Conservation (phyloP, 495 filamentous ascomycete genomes). For the Annulohypoxylon bovei region DNA sequence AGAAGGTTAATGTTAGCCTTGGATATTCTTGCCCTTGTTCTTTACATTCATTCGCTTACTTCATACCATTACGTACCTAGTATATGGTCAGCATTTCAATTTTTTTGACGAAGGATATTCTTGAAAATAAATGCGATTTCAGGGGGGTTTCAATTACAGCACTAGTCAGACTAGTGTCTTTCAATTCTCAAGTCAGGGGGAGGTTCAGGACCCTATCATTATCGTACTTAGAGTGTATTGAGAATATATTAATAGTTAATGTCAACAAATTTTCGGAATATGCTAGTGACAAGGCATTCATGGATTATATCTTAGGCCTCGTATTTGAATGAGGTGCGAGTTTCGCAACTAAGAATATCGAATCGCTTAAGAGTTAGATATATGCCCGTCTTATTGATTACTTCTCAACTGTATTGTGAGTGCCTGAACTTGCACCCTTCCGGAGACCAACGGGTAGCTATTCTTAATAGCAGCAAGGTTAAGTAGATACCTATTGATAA, state of each 20-base stretch:
- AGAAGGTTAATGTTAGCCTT: neutral
- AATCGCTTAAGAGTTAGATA: too few species aligned
- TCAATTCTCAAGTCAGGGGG: neutral
- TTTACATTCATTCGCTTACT: neutral
- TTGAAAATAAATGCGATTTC: neutral
- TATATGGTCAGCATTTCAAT: neutral
- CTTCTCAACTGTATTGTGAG: too few species aligned
- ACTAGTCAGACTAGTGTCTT: neutral
- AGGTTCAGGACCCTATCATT: neutral
- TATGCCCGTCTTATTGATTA: too few species aligned
- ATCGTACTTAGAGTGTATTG: neutral
- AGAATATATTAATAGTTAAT: neutral
- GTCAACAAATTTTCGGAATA: neutral
- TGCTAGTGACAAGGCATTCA: neutral
- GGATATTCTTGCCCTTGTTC: neutral
- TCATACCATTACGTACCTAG: neutral
- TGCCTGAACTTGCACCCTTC: too few species aligned
- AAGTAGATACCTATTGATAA: too few species aligned
- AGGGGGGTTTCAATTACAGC: neutral
- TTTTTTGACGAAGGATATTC: neutral
- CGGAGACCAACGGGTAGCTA: too few species aligned
- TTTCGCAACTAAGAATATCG: too few species aligned
- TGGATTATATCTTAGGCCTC: too few species aligned
- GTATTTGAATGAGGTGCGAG: too few species aligned
- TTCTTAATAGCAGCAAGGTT: too few species aligned